These are phyloP conservation scores for Ustilago lituana DNA, from an alignment of 1,284 basidiomycete species.

Conservation along the genomic window DNA sequence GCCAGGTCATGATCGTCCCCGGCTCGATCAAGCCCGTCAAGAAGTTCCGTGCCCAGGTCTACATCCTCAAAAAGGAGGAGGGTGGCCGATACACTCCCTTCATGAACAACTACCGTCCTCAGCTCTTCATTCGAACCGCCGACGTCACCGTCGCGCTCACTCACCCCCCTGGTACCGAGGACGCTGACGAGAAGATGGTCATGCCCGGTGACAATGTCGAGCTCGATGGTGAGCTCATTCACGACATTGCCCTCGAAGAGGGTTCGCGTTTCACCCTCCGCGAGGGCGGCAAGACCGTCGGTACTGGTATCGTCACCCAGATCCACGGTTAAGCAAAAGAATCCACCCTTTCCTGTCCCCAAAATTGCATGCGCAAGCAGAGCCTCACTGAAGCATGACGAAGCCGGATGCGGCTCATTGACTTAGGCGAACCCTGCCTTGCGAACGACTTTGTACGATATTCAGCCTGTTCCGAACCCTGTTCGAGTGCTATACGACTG, in stretches of 20 bases:
- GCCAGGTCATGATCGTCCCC: conserved; percentile 88
- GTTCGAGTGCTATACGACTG: conserved; percentile 13
- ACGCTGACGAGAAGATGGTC: conserved; percentile 74
- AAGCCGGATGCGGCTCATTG: background rate
- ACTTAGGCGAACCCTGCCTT: background rate
- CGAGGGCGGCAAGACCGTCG: conserved; percentile 88
- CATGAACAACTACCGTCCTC: conserved; percentile 94
- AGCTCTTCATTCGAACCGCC: conserved; percentile 94
- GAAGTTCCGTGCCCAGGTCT: conserved; percentile 75
- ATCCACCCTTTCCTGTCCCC: background rate
- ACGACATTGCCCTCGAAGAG: conserved; percentile 89
- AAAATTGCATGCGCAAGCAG: conserved; percentile 16
- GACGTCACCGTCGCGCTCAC: conserved; percentile 87
- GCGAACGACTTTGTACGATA: conserved; percentile 38
- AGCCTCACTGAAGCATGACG: background rate
- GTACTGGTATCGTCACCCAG: conserved; percentile 65
- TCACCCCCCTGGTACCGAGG: conserved; percentile 80
- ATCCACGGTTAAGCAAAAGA: conserved; percentile 44
- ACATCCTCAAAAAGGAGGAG: conserved; percentile 89
- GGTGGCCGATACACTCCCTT: conserved; percentile 98
- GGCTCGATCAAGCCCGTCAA: conserved; percentile 93
- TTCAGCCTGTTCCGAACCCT: conserved; percentile 6
- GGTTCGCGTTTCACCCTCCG: conserved; percentile 97
- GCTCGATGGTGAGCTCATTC: conserved; percentile 84
- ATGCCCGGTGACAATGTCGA: conserved; percentile 99